Conservation (phyloP, 2,329 filamentous ascomycete species). For the Talaromyces sp. region DNA sequence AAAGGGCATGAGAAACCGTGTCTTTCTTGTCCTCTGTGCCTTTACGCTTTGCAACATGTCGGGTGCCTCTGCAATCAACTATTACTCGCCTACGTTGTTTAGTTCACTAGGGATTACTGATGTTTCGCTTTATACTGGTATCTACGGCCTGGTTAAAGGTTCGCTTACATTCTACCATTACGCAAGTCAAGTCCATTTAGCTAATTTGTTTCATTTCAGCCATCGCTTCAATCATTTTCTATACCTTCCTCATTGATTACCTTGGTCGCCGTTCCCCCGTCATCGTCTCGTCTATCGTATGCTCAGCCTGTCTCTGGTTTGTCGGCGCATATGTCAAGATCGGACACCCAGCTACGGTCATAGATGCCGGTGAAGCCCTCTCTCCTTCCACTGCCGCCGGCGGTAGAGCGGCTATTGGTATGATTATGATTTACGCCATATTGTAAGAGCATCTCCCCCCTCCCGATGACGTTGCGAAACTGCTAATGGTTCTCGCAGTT, state of each 20-base stretch:
- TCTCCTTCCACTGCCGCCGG: conserved; percentile 14
- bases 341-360: conserved; percentile 10
- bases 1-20: conserved; percentile 36
- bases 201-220: not conserved
- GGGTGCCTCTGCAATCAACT: not conserved
- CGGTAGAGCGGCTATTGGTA: conserved; percentile 15
- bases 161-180: not conserved
- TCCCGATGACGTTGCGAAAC: not conserved
- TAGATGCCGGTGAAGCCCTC: conserved; percentile 3
- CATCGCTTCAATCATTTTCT: conserved; percentile 17
- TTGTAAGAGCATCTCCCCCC: conserved; percentile 2
- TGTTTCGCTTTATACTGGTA: conserved; percentile 15
- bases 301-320: conserved; percentile 16
- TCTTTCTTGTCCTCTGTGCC: conserved; percentile 10
- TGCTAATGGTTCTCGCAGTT: conserved; percentile 8
- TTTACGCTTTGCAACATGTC: not conserved
- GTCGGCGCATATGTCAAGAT: conserved; percentile 17
- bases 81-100: conserved; percentile 15
- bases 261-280: conserved; percentile 14
- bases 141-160: conserved; percentile 18
- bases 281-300: conserved; percentile 15
- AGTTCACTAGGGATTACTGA: conserved; percentile 15
- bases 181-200: not conserved
- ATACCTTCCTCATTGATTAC: conserved; percentile 15
- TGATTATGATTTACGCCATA: conserved; percentile 20